Evolutionary conservation across 176 grass and related monocot species (phyloP).

Genomic region (Zea luxurians): DNA sequence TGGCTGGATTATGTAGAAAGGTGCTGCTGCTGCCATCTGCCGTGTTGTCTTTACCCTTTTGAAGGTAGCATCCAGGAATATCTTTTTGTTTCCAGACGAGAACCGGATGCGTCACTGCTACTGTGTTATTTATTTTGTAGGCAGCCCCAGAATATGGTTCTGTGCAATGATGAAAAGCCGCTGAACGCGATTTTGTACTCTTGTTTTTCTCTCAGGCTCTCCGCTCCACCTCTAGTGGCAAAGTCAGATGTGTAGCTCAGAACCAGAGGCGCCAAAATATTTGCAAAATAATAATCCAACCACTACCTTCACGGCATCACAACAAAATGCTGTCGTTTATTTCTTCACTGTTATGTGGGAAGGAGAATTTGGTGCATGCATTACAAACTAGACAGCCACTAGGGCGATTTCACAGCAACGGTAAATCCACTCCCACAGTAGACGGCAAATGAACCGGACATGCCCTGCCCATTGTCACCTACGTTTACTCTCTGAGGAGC

Average conservation of each 20-base stretch:
- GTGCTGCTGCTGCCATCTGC: not conserved
- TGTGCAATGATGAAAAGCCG: constrained; percentile 17
- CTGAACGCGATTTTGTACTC: not conserved
- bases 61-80: not conserved
- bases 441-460: constrained; percentile 22
- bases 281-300: constrained; percentile 8
- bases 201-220: not conserved
- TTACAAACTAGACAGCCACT: constrained; percentile 18
- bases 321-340: constrained; percentile 6
- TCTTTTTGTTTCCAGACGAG: constrained; percentile 1
- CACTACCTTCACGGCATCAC: not conserved
- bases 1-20: not conserved
- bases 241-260: constrained; percentile 14
- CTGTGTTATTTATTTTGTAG: constrained; percentile 9
- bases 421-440: constrained; percentile 92
- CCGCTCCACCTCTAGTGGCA: not conserved
- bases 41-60: not conserved
- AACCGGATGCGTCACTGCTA: constrained; percentile 29
- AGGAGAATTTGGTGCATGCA: not conserved
- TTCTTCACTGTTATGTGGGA: not conserved
- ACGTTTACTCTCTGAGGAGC: constrained; percentile 59
- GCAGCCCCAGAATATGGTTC: constrained; percentile 34
- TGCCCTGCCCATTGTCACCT: not conserved
- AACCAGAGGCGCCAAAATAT: not conserved
- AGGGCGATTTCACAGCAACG: constrained; percentile 33